Percentiles rank a stretch among this genome's conserved stretches.
These are phyloP conservation scores for Solanum medicagineum DNA, from an alignment of 257 asterid species.

Conservation along the genomic window DNA sequence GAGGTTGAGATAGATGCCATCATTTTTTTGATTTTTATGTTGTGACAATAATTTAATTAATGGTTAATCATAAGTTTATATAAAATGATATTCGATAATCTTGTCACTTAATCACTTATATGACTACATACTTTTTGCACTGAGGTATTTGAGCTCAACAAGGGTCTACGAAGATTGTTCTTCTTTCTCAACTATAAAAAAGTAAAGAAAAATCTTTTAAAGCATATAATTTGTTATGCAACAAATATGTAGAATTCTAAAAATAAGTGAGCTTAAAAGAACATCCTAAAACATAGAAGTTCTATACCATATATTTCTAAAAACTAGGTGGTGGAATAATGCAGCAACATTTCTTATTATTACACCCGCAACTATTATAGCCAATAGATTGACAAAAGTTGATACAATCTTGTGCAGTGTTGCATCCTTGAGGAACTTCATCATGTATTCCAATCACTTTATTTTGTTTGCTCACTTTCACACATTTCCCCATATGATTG, in stretches of 20 bases:
- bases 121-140: too few relatives aligned
- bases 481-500: not conserved
- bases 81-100: too few relatives aligned
- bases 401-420: not conserved
- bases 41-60: not conserved
- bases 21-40: too few relatives aligned
- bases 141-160: not conserved
- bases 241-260: not conserved
- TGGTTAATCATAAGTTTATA: too few relatives aligned
- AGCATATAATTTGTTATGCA: not conserved
- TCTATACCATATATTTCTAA: not conserved
- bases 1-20: not conserved
- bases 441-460: not conserved
- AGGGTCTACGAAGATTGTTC: too few relatives aligned
- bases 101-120: too few relatives aligned
- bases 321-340: not conserved
- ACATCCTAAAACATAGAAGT: not conserved
- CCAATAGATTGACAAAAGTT: not conserved
- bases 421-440: not conserved
- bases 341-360: not conserved
- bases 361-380: not conserved
- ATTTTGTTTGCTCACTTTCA: not conserved
- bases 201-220: not conserved
- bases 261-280: not conserved
- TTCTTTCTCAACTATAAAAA: not conserved